These are phyloP conservation scores for Pholiota adiposa DNA, from an alignment of 1,284 basidiomycete genomes.

Conservation along the genomic window DNA sequence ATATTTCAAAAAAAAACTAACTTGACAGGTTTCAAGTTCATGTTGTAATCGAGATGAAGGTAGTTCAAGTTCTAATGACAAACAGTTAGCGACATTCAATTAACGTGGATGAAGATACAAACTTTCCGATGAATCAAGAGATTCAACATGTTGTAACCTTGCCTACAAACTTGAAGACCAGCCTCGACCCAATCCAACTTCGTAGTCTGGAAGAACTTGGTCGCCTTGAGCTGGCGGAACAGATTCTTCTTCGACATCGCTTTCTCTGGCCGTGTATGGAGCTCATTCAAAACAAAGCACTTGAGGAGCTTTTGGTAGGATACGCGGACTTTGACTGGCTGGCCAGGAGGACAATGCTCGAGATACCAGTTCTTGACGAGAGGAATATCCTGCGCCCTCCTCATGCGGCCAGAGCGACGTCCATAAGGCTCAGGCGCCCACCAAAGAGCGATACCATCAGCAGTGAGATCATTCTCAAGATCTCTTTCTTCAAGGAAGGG, in stretches of 20 bases:
- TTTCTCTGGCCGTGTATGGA: conserved; percentile 90
- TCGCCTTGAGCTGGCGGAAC: conserved; percentile 95
- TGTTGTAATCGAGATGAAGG: conserved; percentile 91
- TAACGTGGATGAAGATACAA: conserved; percentile 20
- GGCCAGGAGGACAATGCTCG: conserved; percentile 96
- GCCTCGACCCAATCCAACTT: conserved; percentile 99
- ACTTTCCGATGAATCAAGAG: conserved; percentile 98
- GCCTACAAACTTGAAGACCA: conserved; percentile 96
- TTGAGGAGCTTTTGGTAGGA: conserved; percentile 99
- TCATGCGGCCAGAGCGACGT: conserved; percentile 90
- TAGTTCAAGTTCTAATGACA: conserved; percentile 87
- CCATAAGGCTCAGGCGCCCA: conserved; percentile 98
- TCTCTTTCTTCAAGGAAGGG: conserved; percentile 87
- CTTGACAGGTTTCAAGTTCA: conserved; percentile 98
- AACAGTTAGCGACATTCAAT: conserved; percentile 16
- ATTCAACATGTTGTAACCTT: conserved; percentile 99
- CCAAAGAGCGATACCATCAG: conserved; percentile 97
- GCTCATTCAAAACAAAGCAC: conserved; percentile 93
- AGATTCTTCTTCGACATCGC: conserved; percentile 98
- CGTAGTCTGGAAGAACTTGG: conserved; percentile 99
- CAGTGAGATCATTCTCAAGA: conserved; percentile 90
- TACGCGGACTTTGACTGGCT: conserved; percentile 97
- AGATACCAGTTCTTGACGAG: conserved; percentile 98
- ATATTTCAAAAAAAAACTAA: conserved; percentile 30
- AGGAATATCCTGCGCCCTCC: conserved; percentile 94